Evolutionary conservation across 495 filamentous ascomycete species (phyloP).

Genomic region (Neurospora cerealis): DNA sequence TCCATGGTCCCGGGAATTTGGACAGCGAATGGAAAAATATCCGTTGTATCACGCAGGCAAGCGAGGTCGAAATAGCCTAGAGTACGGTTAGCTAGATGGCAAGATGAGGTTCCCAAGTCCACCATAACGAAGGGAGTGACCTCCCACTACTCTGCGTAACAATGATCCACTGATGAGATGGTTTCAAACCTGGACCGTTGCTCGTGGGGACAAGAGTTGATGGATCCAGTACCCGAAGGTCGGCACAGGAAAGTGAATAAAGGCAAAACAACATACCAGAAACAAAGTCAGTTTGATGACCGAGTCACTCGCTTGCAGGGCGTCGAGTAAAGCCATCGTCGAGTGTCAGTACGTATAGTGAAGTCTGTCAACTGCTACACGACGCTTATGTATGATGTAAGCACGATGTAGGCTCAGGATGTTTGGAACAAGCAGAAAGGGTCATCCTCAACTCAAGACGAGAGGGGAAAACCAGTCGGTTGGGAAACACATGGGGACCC

Average conservation of each 20-base stretch:
- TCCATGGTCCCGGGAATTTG: constrained; percentile 7
- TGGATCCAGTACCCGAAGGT: background rate
- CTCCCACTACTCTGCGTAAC: background rate
- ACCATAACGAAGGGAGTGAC: background rate
- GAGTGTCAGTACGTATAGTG: background rate
- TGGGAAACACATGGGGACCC: background rate
- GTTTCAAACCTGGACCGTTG: background rate
- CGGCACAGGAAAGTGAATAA: background rate
- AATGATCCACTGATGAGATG: background rate
- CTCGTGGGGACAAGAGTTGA: background rate
- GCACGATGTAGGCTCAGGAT: background rate
- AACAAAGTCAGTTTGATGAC: background rate
- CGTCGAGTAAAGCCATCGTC: background rate
- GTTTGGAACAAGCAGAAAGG: background rate
- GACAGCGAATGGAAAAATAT: constrained; percentile 8
- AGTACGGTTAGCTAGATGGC: background rate
- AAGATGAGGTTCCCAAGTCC: background rate
- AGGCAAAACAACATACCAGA: background rate
- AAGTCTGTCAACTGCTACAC: background rate
- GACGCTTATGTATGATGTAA: background rate
- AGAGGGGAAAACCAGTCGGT: background rate
- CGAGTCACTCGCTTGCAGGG: background rate
- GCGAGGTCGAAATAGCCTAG: background rate
- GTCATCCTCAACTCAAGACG: background rate
- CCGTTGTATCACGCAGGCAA: background rate